Evolutionary conservation across 1,284 basidiomycete genomes (phyloP), one percentile per base, ranked within the genome.

Genomic region (Lentinula novae-zelandiae): DNA sequence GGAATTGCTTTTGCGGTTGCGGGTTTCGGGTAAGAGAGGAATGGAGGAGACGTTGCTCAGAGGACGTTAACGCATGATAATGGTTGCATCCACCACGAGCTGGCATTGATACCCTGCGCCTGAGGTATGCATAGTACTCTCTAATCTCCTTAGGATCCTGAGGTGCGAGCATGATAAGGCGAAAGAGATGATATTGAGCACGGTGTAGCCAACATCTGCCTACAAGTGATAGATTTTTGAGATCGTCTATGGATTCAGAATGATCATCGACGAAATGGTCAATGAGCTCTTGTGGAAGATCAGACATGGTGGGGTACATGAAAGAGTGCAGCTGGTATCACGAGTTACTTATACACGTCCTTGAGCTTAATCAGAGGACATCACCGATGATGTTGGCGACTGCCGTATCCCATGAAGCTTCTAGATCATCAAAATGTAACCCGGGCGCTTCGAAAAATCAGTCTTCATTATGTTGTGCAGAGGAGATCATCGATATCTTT

Each of bases 251-350:
- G 3, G 49, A 52, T 8, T 53, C 36, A n/a, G 38, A 46, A 8
- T 17, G 17, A 20, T 58, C 50, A 20, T 58, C 57, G 5, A 58
- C 27, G 1, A 58, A 34, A 22, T 39, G 17, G 49, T 58, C 57
- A 36, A 58, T 58, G 49, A 58, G 38, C 22, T 58, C 57, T 22
- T 58, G 57, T 3, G 57, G 57, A 17, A 58, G 20, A 27, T 44
- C n/a, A 12, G 34, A 5, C 46, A 50, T 57, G 17, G 46, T 57
- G 22, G 12, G 10, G 42, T 17, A 17, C 9, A 55, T 17, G 40
- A 3, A 54, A 49, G 2, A 27, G 22, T 27, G 22, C 22, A 27
- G 22, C 22, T 27, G 22, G 27, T 3, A 27, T 27, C 27, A 27
- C 3, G 27, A 27, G 27, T 27, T 27, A 27, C 27, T 27, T 27